phyloP scores from a whole-genome alignment of 2,329 filamentous ascomycete genomes.

The Claviceps lovelessii region DNA sequence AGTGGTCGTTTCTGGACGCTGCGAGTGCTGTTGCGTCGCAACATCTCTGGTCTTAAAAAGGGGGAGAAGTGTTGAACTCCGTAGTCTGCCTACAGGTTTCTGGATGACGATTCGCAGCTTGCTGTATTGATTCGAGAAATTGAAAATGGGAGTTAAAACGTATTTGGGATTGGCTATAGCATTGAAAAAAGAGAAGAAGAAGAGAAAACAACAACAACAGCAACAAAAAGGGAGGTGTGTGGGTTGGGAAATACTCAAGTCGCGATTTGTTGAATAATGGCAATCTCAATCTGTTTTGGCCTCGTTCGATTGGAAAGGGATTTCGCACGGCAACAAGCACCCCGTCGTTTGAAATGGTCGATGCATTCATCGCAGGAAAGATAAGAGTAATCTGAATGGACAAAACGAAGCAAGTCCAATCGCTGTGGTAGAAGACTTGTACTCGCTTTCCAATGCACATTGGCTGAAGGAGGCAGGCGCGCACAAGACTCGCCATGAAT shows the following conservation, averaged over 20 bases:
- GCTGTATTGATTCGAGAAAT: constrained; percentile 1
- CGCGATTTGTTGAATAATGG: background rate
- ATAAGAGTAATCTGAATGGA: background rate
- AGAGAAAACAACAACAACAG: too few relatives aligned
- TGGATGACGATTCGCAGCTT: background rate
- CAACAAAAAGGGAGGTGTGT: too few relatives aligned
- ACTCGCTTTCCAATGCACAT: background rate
- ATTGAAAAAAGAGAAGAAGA: background rate
- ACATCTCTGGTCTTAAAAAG: constrained; percentile 23
- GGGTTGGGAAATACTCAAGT: background rate
- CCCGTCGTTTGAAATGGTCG: background rate
- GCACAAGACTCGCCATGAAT: background rate
- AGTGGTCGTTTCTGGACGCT: constrained; percentile 27
- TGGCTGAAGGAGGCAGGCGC: background rate
- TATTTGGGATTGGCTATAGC: background rate
- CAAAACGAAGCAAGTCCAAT: background rate
- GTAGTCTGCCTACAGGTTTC: background rate
- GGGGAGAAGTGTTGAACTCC: background rate
- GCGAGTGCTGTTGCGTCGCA: constrained; percentile 34
- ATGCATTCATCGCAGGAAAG: background rate
- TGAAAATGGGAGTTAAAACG: constrained; percentile 1
- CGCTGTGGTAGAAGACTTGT: background rate
- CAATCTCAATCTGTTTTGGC: background rate
- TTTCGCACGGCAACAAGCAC: background rate
- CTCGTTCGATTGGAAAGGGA: background rate